phyloP scores from a whole-genome alignment of 805 yeast genomes.

The Metschnikowia gruessii region DNA sequence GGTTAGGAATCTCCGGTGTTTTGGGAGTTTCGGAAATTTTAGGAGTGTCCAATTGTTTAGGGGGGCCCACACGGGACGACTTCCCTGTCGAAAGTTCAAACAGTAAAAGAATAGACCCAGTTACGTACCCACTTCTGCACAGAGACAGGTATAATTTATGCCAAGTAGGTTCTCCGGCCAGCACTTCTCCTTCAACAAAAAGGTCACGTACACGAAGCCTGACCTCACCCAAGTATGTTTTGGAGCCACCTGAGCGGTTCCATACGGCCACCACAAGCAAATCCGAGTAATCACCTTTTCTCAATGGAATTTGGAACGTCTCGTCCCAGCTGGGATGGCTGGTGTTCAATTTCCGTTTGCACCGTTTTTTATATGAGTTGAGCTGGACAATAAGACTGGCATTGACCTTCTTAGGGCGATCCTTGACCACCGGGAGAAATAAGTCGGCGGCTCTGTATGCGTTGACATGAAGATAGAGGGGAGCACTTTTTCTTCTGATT shows the following conservation, averaged over 20 bases:
- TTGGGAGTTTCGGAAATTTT: too few relatives aligned
- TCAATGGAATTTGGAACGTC: conserved; percentile 30
- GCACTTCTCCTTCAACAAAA: conserved; percentile 20
- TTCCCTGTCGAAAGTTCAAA: conserved; percentile 38
- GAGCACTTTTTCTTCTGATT: conserved; percentile 12
- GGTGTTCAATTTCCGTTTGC: conserved; percentile 33
- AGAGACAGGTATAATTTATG: conserved; percentile 42
- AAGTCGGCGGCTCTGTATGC: conserved; percentile 42
- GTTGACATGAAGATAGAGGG: conserved; percentile 31
- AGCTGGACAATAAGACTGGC: conserved; percentile 38
- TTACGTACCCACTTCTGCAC: conserved; percentile 41
- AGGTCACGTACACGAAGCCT: conserved; percentile 31
- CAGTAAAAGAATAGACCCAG: conserved; percentile 46
- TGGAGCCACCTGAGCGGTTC: conserved; percentile 39
- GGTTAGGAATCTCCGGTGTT: too few relatives aligned
- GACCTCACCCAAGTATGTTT: conserved; percentile 41
- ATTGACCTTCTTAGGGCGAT: conserved; percentile 25
- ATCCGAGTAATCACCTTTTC: conserved; percentile 28
- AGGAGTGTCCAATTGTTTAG: too few relatives aligned
- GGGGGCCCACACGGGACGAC: background rate
- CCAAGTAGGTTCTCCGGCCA: conserved; percentile 41
- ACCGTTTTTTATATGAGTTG: conserved; percentile 28
- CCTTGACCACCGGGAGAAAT: conserved; percentile 18
- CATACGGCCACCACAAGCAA: conserved; percentile 35
- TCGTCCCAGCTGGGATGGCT: conserved; percentile 43